Conservation (phyloP, 495 filamentous ascomycete genomes). For the Annulohypoxylon nitens region DNA sequence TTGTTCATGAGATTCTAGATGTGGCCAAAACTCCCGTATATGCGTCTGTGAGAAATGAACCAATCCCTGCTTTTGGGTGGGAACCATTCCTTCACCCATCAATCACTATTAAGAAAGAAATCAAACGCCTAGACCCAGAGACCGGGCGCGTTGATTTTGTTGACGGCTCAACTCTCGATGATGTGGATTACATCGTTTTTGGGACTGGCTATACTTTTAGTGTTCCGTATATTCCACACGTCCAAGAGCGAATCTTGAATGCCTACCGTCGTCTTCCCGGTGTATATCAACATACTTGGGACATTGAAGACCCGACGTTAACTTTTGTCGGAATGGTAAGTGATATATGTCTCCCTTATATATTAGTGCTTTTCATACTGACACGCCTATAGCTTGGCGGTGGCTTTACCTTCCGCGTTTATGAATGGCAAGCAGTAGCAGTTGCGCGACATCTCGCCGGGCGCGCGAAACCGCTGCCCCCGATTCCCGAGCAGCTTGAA, state of each 20-base stretch:
- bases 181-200: conserved; percentile 70
- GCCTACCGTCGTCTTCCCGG: conserved; percentile 62
- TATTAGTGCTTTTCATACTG: neutral
- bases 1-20: conserved; percentile 52
- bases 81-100: conserved; percentile 65
- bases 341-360: neutral
- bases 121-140: conserved; percentile 49
- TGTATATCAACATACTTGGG: conserved; percentile 70
- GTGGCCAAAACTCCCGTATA: conserved; percentile 48
- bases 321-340: conserved; percentile 57
- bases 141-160: conserved; percentile 62
- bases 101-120: conserved; percentile 62
- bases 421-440: conserved; percentile 72
- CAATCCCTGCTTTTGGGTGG: conserved; percentile 54
- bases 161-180: conserved; percentile 62
- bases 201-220: conserved; percentile 71
- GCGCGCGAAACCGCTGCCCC: conserved; percentile 50
- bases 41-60: conserved; percentile 49
- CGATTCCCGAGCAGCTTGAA: conserved; percentile 54
- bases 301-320: conserved; percentile 60
- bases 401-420: conserved; percentile 70
- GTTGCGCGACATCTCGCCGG: conserved; percentile 69
- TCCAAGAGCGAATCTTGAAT: conserved; percentile 64
- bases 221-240: conserved; percentile 65
- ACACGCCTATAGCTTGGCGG: conserved; percentile 57